Evolutionary conservation across 345 rosid genomes (phyloP), one percentile per base, ranked within the genome.

Genomic region (Populus nigra): DNA sequence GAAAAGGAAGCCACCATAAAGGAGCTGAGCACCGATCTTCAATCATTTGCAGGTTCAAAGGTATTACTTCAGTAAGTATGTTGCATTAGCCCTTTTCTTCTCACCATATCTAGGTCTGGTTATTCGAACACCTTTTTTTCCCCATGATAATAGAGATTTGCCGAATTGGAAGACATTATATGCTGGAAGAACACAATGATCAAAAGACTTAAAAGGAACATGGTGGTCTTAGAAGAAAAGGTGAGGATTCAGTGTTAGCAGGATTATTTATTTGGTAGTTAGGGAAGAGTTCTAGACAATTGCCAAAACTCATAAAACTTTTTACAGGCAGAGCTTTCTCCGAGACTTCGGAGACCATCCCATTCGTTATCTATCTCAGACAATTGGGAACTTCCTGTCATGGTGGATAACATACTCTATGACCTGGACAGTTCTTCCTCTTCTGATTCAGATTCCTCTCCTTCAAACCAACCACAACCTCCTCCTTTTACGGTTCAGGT

Each of bases 371-470:
- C 89, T 69, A 68, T 70, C 75, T 49, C 88, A 62, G 84, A 74
- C 45, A 77, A 65, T 49, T 79, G 85, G 80, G 84, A 87, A 36
- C 74, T 82, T 77, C 94, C 93, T 1, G 65, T 81, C 79, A 85
- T 92, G 93, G 29, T 86, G 72, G 96, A 92, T 70, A 96, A 93
- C 75, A 76, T 92, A 69, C 81, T 96, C 74, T 96, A 92, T 69
- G 93, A 92, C 78, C 84, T 96, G 96, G 98, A 96, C 79, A 84
- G 85, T 79, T 85, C 94, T 83, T 93, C 98, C 65, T 92, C 98
- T 55, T 93, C 98, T 67, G 99, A 93, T 85, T 91, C 97, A n/a
- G 98, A 93, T 73, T 38, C 81, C 73, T 79, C 90, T 36, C 86
- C 86, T 12, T 47, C 25, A 73, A 87, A 81, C 76, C 77, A 65